A percentile compares a stretch with the other conserved stretches of the same genome.
phyloP scores from a whole-genome alignment of 345 rosid species.

The Noccaea bulbosa region DNA sequence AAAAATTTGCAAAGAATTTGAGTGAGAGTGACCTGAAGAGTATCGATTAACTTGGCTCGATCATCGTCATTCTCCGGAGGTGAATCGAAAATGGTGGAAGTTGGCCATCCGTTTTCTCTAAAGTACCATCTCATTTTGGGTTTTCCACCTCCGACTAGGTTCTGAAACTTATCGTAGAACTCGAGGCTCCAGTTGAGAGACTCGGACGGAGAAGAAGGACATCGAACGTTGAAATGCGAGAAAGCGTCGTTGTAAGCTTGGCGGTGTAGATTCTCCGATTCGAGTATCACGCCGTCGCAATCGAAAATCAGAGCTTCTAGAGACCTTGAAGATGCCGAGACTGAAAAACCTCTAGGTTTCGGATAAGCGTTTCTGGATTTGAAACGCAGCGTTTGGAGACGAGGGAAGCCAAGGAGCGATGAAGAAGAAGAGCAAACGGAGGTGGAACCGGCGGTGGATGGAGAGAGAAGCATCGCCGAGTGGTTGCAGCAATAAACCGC shows the following conservation, averaged over 20 bases:
- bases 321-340: slow-evolving; percentile 54
- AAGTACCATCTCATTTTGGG: slow-evolving; percentile 99
- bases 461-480: slow-evolving; percentile 30
- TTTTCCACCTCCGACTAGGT: slow-evolving; percentile 86
- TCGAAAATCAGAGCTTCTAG: slow-evolving; percentile 85
- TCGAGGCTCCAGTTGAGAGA: slow-evolving; percentile 72
- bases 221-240: slow-evolving; percentile 73
- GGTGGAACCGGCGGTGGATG: slow-evolving; percentile 30
- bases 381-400: slow-evolving; percentile 37
- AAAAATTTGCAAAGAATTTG: neutral
- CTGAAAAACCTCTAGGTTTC: slow-evolving; percentile 11
- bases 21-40: slow-evolving; percentile 66
- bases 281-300: slow-evolving; percentile 93
- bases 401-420: slow-evolving; percentile 20
- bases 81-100: slow-evolving; percentile 58
- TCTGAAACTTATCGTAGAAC: slow-evolving; percentile 88
- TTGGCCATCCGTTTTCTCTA: slow-evolving; percentile 93
- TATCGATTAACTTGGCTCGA: slow-evolving; percentile 73
- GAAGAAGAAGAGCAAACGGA: slow-evolving; percentile 34
- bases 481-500: slow-evolving; percentile 42
- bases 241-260: slow-evolving; percentile 97
- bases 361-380: slow-evolving; percentile 25
- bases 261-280: slow-evolving; percentile 90
- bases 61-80: slow-evolving; percentile 70
- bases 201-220: slow-evolving; percentile 54